Evolutionary conservation across 2,329 filamentous ascomycete species (phyloP).

Genomic region (Delphinella strobiligena): DNA sequence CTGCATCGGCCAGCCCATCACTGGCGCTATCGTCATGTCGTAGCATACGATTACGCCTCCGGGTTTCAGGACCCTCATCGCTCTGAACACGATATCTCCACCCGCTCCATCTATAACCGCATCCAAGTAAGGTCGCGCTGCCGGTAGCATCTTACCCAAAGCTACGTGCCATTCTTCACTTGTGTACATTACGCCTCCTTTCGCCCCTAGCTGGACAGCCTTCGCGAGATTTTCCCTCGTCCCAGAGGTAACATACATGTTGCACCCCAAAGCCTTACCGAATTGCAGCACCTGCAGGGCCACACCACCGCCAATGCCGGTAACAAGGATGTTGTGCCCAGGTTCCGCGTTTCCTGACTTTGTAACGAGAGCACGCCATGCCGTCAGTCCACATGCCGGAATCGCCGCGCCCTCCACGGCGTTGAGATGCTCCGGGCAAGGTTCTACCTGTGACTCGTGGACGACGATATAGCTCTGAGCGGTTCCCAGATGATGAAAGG

Average conservation of each 20-base stretch:
- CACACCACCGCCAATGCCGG: constrained; percentile 87
- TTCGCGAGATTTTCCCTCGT: constrained; percentile 62
- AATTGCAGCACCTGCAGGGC: constrained; percentile 74
- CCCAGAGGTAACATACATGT: constrained; percentile 72
- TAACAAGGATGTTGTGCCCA: constrained; percentile 69
- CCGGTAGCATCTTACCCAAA: constrained; percentile 48
- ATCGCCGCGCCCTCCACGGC: constrained; percentile 64
- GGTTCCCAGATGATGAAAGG: constrained; percentile 48
- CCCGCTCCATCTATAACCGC: constrained; percentile 85
- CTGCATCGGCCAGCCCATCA: constrained; percentile 75
- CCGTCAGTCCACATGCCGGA: constrained; percentile 69
- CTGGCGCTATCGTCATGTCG: constrained; percentile 79
- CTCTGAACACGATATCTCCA: constrained; percentile 65
- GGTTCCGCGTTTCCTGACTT: constrained; percentile 56
- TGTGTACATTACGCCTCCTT: constrained; percentile 73
- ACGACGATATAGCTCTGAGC: constrained; percentile 59
- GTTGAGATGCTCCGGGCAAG: constrained; percentile 55
- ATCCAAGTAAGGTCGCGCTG: constrained; percentile 59
- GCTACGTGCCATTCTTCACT: constrained; percentile 71
- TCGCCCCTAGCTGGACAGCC: constrained; percentile 61
- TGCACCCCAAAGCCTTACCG: constrained; percentile 59
- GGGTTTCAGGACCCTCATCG: constrained; percentile 56
- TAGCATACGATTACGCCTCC: constrained; percentile 80
- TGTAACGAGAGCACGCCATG: constrained; percentile 66
- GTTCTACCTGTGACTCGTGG: constrained; percentile 56